phyloP scores from a whole-genome alignment of 1,284 basidiomycete species.

The Rhodotorula sp. region DNA sequence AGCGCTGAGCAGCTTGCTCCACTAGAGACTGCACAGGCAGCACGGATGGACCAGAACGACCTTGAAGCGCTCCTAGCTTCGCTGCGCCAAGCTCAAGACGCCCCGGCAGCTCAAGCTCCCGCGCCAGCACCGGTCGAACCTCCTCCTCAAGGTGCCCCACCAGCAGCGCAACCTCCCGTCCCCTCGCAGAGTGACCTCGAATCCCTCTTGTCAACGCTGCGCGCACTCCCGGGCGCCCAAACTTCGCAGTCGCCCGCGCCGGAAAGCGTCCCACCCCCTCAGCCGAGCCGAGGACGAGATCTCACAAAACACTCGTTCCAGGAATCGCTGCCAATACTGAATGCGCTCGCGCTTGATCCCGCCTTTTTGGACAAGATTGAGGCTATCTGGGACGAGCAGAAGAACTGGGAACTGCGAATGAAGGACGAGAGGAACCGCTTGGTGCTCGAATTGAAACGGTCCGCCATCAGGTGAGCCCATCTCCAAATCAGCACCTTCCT shows the following conservation, averaged over 20 bases:
- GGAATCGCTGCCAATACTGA: slow-evolving; percentile 28
- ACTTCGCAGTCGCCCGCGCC: background rate
- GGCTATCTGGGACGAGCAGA: slow-evolving; percentile 26
- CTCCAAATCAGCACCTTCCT: too few relatives aligned
- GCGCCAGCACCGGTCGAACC: background rate
- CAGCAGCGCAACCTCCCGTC: background rate
- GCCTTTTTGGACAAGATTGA: slow-evolving; percentile 23
- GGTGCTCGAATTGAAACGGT: slow-evolving; percentile 7
- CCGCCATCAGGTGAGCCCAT: slow-evolving; percentile 6
- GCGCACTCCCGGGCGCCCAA: slow-evolving; percentile 6
- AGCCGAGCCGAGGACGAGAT: slow-evolving; percentile 11
- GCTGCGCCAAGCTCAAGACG: slow-evolving; percentile 17
- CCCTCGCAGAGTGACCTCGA: slow-evolving; percentile 21
- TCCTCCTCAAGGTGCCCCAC: background rate
- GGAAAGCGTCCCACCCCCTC: background rate
- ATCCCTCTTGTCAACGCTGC: slow-evolving; percentile 24
- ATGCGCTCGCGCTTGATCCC: slow-evolving; percentile 13
- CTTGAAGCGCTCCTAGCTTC: slow-evolving; percentile 18
- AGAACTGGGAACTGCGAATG: slow-evolving; percentile 22
- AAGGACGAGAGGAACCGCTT: slow-evolving; percentile 31
- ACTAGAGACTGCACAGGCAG: too few relatives aligned
- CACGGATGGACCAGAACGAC: slow-evolving; percentile 22
- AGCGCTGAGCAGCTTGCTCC: too few relatives aligned
- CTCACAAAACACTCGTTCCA: slow-evolving; percentile 24
- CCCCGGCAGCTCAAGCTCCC: background rate